Evolutionary conservation across 1,284 basidiomycete genomes (phyloP), one percentile per base, ranked within the genome.

Genomic region (Microbotryomycetes sp.): DNA sequence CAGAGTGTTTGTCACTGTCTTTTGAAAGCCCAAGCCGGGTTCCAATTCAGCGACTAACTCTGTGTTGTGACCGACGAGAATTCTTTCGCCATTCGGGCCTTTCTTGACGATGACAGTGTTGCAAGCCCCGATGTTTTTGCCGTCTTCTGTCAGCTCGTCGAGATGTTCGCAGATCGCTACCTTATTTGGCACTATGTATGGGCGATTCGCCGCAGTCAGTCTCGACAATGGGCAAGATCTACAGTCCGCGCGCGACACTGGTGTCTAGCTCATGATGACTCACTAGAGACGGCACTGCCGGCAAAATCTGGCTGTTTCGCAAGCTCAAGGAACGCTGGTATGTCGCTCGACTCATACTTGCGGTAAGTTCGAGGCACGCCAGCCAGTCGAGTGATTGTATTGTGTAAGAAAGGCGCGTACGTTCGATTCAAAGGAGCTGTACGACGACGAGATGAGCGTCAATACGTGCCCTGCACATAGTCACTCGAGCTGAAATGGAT

Each of bases 391-490:
- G 65, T 69, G 61, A 71, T 67, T 29, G 67, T 71, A 59, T 71
- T 71, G 64, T 71, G 70, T 3, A 71, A 55, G 67, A 67, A 71
- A n/a, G 67, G 67, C 16, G 70, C 66, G 53, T 71, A 68, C 32
- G 62, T 67, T 22, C 58, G 58, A 32, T 64, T 59, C 16, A 63
- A 49, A 9, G 62, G 59, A 23, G 49, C 28, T 22, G 48, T 25
- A 25, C 31, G 22, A 19, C 23, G 36, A n/a, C 6, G 22, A 49
- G 19, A 16, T 36, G n/a, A 6, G 31, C 45, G 6, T 26, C 14
- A 25, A 25, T 19, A 49, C n/a, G 42, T 15, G 16, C 6, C 19
- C 29, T 26, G 12, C 49, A 15, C 25, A 31, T 36, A 31, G 46
- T 49, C 51, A 15, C 36, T 42, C 31, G 36, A 16, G 16, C 42